Conservation (phyloP, 768 basidiomycete species). For the Infundibulicybe gibba region DNA sequence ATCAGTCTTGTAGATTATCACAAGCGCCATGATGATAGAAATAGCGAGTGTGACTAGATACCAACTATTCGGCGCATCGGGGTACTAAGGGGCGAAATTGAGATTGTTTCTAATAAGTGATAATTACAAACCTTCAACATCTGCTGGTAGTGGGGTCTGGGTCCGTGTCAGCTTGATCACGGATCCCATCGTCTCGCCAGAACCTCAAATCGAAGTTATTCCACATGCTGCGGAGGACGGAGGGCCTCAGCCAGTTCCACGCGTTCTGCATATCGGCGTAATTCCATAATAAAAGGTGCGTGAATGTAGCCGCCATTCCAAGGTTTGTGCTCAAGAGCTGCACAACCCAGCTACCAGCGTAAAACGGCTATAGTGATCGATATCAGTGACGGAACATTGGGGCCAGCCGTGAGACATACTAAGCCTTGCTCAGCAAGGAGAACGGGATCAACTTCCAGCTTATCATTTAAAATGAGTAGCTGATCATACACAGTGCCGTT, state of each 20-base stretch:
- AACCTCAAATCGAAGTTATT: constrained; percentile 34
- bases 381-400: not conserved
- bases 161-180: constrained; percentile 23
- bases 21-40: constrained; percentile 38
- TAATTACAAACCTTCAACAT: constrained; percentile 39
- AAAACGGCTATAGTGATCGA: constrained; percentile 30
- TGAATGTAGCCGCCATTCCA: constrained; percentile 44
- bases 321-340: constrained; percentile 41
- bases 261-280: constrained; percentile 32
- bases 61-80: constrained; percentile 58
- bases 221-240: constrained; percentile 27
- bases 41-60: constrained; percentile 38
- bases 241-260: constrained; percentile 43
- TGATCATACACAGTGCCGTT: constrained; percentile 48
- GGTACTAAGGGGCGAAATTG: constrained; percentile 28
- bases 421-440: constrained; percentile 37
- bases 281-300: constrained; percentile 46
- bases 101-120: not conserved
- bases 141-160: constrained; percentile 48
- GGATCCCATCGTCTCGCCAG: constrained; percentile 38
- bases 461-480: constrained; percentile 39
- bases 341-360: constrained; percentile 44
- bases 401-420: constrained; percentile 12
- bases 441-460: constrained; percentile 37
- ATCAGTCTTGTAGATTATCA: constrained; percentile 41